Percentiles rank a stretch among this genome's conserved stretches.
These are phyloP conservation scores for Penicillium antarcticum DNA, from an alignment of 495 filamentous ascomycete species.

Conservation along the genomic window DNA sequence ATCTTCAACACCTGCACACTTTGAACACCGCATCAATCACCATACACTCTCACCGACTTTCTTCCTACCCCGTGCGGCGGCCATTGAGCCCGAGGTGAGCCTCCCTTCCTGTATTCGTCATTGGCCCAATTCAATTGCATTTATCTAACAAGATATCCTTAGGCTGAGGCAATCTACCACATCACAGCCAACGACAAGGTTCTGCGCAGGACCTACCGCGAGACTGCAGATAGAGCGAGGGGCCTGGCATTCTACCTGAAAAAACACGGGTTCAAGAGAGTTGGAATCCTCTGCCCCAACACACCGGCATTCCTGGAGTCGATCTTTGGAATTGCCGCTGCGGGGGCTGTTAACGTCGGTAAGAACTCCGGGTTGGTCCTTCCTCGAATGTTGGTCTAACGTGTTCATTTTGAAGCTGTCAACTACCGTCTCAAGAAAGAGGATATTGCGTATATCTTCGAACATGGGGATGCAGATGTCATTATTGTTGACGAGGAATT, in stretches of 20 bases:
- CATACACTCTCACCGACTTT: slow-evolving; percentile 84
- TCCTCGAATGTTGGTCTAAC: not conserved
- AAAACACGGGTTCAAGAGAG: slow-evolving; percentile 63
- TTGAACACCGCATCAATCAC: slow-evolving; percentile 58
- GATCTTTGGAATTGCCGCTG: slow-evolving; percentile 85
- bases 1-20: slow-evolving; percentile 29
- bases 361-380: not conserved
- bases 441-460: slow-evolving; percentile 88
- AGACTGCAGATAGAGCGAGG: slow-evolving; percentile 77
- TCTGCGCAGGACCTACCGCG: slow-evolving; percentile 71
- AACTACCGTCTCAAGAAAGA: slow-evolving; percentile 87
- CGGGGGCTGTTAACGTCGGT: slow-evolving; percentile 75
- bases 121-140: not conserved
- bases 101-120: not conserved
- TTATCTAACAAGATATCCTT: not conserved
- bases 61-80: slow-evolving; percentile 84
- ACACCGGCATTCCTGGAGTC: slow-evolving; percentile 91
- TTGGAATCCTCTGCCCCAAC: slow-evolving; percentile 84
- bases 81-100: slow-evolving; percentile 80
- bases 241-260: slow-evolving; percentile 84
- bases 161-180: slow-evolving; percentile 85
- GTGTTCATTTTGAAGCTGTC: slow-evolving; percentile 46
- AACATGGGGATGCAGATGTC: slow-evolving; percentile 77
- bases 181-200: slow-evolving; percentile 72
- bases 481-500: slow-evolving; percentile 88